Base-by-base conservation (phyloP, 208 protist genomes). In the Lotmaria passim region DNA sequence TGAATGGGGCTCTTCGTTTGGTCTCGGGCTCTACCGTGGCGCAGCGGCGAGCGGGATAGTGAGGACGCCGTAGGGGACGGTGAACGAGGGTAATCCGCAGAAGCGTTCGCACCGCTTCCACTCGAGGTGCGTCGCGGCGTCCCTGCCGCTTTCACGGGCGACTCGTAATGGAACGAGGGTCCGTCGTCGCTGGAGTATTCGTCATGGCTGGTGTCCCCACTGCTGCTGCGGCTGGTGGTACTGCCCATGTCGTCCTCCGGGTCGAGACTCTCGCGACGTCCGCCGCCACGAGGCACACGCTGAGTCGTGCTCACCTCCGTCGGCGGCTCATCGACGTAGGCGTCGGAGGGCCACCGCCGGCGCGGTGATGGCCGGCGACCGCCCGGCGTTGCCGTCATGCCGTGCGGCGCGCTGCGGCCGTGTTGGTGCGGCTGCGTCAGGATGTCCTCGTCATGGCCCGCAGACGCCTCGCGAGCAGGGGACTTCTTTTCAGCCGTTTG, bases 161-260 rank as follows among this genome's bases (percentile, higher is more conserved):
- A 50, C 33, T 36, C 41, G 51, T 68, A 47, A 33, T 31, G 34
- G 10, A 55, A 50, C n/a, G 43, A 64, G n/a, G 53, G 21, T 3
- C n/a, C 41, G 51, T 52, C 47, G 38, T 74, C 51, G 39, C 59
- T 74, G 34, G 7, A 38, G 36, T 68, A 36, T 21, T 24, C 23
- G 50, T 53, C 43, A 2, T 41, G 59, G 30, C 59, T 65, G 1
- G 44, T 56, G 33, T 56, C 47, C 31, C 43, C 19, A 43, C 53
- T 43, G 7, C 23, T 39, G 11, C 60, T 67, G 69, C 60, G 41
- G 43, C 36, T 63, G 12, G 15, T 10, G 62, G 34, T 63, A 41
- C 70, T 76, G 24, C 62, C 70, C 70, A 76, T 76, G 38, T 76
- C 70, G 23, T 69, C 70, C 46, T 76, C 70, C 31, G 70, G 70